Evolutionary conservation across 2,329 filamentous ascomycete species (phyloP), one percentile per base, ranked within the genome.

Genomic region (Phaeomoniella chlamydospora): DNA sequence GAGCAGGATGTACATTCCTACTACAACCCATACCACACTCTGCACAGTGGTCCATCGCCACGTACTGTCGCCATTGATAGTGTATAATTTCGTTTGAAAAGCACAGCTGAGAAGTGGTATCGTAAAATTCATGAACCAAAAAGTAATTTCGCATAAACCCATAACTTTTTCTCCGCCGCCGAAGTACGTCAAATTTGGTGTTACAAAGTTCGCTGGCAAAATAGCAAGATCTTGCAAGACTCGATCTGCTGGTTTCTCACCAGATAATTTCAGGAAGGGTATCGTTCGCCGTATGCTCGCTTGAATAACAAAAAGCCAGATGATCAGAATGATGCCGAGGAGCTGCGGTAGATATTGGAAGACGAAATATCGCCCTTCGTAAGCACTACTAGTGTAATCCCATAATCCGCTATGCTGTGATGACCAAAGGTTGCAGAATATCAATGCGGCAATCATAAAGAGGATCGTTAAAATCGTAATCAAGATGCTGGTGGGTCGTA

Each of bases 291-390:
- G 74, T n/a, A 86, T 70, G 3, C 86, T 74, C 1, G 70, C 67
- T 45, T 85, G 71, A 29, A 94, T 64, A 44, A 77, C 72, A 48
- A 93, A 78, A 1, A 83, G 69, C 65, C 83, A 93, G 4, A 94
- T 54, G 32, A 90, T 65, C 22, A 93, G 59, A 10, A 78, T 45
- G 14, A 75, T 74, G 0, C 77, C 83, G 11, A 92, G 51, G 0
- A 93, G 61, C 38, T 86, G 84, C 2, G 88, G 87, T 1, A 94
- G 61, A 43, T 93, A 83, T 41, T 85, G 73, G 54, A 93, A 90
- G 33, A 92, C 57, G 53, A 94, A 94, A 57, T 92, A 94, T 44
- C 77, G 69, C 5, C 68, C 68, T 34, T 78, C 79, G 41, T 81
- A 80, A 39, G 85, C 78, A 18, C 68, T 68, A 18, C 68, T 68